phyloP scores from a whole-genome alignment of 176 grass and related monocot species.

The Raddia guianensis region DNA sequence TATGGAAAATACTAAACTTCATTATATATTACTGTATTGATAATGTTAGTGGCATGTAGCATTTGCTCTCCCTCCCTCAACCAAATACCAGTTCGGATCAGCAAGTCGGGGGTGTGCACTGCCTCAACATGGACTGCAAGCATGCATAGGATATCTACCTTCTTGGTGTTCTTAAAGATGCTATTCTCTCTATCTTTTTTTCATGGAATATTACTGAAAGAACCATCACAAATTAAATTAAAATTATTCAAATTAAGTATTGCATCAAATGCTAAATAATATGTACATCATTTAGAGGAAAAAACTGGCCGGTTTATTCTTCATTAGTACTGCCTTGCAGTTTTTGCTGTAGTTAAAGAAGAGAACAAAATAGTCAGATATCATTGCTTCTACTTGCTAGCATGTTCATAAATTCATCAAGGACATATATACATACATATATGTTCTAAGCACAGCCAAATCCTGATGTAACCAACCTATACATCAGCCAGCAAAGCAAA shows the following conservation, averaged over 20 bases:
- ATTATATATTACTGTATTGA: not conserved
- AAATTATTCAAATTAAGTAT: not conserved
- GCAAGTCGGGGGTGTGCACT: not conserved
- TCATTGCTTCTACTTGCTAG: not conserved
- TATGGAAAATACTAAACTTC: constrained; percentile 25
- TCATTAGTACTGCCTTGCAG: constrained; percentile 17
- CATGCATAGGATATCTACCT: constrained; percentile 16
- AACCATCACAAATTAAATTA: constrained; percentile 15
- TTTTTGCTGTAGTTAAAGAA: not conserved
- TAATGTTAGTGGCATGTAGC: constrained; percentile 12
- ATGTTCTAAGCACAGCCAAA: constrained; percentile 8
- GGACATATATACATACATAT: not conserved
- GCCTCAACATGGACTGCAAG: constrained; percentile 2
- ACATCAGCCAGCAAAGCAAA: constrained; percentile 4
- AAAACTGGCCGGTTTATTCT: constrained; percentile 15
- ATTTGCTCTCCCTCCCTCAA: constrained; percentile 1
- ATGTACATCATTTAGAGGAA: constrained; percentile 10
- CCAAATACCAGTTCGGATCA: not conserved
- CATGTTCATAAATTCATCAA: not conserved
- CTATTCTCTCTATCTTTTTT: not conserved
- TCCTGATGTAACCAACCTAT: constrained; percentile 21
- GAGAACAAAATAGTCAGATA: constrained; percentile 1
- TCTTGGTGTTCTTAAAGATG: constrained; percentile 6
- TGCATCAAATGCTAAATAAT: not conserved
- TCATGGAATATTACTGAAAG: not conserved